Evolutionary conservation across 352 stramenopile genomes (phyloP).

Genomic region (Phytopythium aichiense): DNA sequence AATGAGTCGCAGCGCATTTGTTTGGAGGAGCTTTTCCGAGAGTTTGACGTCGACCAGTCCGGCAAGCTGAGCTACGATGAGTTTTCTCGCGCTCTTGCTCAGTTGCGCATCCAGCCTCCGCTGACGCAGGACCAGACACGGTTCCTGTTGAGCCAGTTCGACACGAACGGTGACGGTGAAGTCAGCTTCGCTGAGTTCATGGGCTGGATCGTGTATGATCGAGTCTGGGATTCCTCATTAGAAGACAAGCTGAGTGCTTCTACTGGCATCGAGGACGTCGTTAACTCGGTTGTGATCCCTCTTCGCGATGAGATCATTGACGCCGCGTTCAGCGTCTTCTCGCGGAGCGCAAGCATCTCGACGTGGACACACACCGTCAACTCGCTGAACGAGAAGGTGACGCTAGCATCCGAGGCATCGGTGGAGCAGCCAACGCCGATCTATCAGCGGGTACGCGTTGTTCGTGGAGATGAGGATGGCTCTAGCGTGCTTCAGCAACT

Average conservation of each 20-base stretch:
- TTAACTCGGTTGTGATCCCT: conserved; percentile 29
- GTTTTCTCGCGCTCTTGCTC: conserved; percentile 45
- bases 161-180: conserved; percentile 62
- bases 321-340: conserved; percentile 27
- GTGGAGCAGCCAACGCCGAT: conserved; percentile 23
- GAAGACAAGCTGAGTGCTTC: background rate
- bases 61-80: conserved; percentile 51
- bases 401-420: background rate
- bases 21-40: conserved; percentile 48
- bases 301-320: conserved; percentile 41
- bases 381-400: conserved; percentile 9
- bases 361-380: conserved; percentile 39
- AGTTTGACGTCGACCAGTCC: conserved; percentile 59
- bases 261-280: conserved; percentile 9
- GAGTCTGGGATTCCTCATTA: conserved; percentile 33
- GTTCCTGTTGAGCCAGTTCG: conserved; percentile 59
- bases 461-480: conserved; percentile 16
- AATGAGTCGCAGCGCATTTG: conserved; percentile 26
- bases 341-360: conserved; percentile 24
- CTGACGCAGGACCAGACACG: conserved; percentile 43
- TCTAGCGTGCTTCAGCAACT: conserved; percentile 24
- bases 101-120: conserved; percentile 47
- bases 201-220: conserved; percentile 61
- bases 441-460: conserved; percentile 40
- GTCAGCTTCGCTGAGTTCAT: conserved; percentile 66